Percentiles rank a stretch among this genome's conserved stretches.
Evolutionary conservation across 73 alveolate genomes (phyloP).

Genomic region (Tetrahymena borealis): DNA sequence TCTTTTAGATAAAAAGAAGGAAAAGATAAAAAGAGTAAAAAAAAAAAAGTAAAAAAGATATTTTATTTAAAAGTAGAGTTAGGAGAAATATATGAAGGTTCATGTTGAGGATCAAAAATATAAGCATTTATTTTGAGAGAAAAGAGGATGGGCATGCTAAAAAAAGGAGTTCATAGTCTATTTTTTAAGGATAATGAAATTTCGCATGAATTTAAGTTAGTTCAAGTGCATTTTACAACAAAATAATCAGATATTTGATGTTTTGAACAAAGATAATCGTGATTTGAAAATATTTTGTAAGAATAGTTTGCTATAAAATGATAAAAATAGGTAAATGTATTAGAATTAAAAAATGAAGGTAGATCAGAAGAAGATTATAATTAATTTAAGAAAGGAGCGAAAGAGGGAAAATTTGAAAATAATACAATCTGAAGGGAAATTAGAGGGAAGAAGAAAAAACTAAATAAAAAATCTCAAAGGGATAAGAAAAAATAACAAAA

Average conservation of each 20-base stretch:
- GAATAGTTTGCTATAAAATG: background rate
- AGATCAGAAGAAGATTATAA: background rate
- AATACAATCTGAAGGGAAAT: background rate
- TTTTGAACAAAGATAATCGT: background rate
- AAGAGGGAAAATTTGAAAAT: background rate
- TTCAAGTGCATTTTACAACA: background rate
- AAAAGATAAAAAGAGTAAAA: background rate
- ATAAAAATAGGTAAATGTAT: background rate
- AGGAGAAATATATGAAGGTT: background rate
- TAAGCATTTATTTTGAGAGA: background rate
- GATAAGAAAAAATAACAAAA: background rate
- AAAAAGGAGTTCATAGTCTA: background rate
- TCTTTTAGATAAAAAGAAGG: constrained; percentile 1
- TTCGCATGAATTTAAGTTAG: background rate
- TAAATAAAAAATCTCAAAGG: background rate
- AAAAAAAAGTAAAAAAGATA: background rate
- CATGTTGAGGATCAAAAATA: background rate
- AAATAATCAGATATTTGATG: background rate
- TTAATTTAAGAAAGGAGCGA: background rate
- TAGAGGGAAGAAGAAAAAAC: background rate
- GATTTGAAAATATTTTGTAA: background rate
- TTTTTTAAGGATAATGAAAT: background rate
- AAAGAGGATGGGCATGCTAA: background rate
- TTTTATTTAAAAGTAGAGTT: background rate
- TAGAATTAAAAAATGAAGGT: background rate